Conservation (phyloP, 768 basidiomycete species). For the Hericium coralloides region DNA sequence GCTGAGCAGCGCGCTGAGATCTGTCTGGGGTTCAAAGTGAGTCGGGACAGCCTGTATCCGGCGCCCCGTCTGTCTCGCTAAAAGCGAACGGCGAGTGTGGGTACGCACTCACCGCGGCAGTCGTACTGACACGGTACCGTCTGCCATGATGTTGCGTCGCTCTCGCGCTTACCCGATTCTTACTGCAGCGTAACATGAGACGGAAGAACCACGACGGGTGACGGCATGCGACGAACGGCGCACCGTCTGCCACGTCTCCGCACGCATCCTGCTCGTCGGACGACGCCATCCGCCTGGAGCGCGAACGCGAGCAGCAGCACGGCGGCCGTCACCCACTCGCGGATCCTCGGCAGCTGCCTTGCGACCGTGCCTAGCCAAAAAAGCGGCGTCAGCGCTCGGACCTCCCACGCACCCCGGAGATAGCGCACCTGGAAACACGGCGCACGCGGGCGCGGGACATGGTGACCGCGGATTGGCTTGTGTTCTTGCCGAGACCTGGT, state of each 20-base stretch:
- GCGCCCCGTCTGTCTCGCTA: too few relatives aligned
- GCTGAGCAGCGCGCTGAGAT: too few relatives aligned
- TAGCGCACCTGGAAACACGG: too few relatives aligned
- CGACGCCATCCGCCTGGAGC: slow-evolving; percentile 58
- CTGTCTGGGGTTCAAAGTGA: too few relatives aligned
- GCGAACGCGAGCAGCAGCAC: slow-evolving; percentile 49
- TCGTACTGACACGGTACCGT: too few relatives aligned
- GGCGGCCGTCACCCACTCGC: slow-evolving; percentile 54
- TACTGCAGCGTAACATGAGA: too few relatives aligned
- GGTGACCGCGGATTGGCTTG: slow-evolving; percentile 83
- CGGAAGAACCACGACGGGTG: too few relatives aligned
- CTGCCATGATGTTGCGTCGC: too few relatives aligned
- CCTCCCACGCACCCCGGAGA: background rate
- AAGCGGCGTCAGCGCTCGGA: background rate
- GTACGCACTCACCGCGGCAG: too few relatives aligned
- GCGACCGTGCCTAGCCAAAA: slow-evolving; percentile 45
- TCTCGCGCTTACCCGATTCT: too few relatives aligned
- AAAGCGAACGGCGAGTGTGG: too few relatives aligned
- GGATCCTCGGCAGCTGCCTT: slow-evolving; percentile 42
- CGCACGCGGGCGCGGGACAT: slow-evolving; percentile 48
- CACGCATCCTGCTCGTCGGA: slow-evolving; percentile 67
- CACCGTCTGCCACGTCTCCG: slow-evolving; percentile 73
- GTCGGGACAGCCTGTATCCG: too few relatives aligned
- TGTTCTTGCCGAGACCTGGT: slow-evolving; percentile 47
- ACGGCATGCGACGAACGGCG: slow-evolving; percentile 29